Conservation (phyloP, 2,329 filamentous ascomycete genomes). For the Aureobasidium vineae region DNA sequence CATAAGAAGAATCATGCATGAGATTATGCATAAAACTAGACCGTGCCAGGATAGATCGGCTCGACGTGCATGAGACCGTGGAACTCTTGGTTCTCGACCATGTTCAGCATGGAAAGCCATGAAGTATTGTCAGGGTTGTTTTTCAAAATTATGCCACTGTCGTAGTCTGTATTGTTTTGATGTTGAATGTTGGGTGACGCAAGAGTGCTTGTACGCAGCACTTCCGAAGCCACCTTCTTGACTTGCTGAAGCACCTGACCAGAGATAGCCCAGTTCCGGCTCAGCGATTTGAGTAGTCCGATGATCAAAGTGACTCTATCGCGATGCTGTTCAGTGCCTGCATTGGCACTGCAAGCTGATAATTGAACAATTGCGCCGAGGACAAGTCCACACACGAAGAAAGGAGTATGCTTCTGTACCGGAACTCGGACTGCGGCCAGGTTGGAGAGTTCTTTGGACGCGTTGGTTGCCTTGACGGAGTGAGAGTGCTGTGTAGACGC, state of each 20-base stretch:
- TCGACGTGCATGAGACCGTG: constrained; percentile 15
- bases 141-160: not conserved
- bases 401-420: constrained; percentile 69
- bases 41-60: constrained; percentile 7
- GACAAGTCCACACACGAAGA: constrained; percentile 78
- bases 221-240: constrained; percentile 60
- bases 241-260: constrained; percentile 69
- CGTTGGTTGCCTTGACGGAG: constrained; percentile 75
- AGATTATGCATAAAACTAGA: constrained; percentile 4
- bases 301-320: constrained; percentile 68
- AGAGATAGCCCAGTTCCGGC: constrained; percentile 70
- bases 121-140: not conserved
- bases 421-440: constrained; percentile 71
- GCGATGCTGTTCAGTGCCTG: constrained; percentile 66
- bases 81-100: constrained; percentile 18
- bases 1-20: constrained; percentile 7
- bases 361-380: constrained; percentile 78
- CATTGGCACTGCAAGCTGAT: constrained; percentile 66
- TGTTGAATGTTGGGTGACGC: not conserved
- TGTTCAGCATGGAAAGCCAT: constrained; percentile 14
- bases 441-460: constrained; percentile 73
- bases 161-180: not conserved
- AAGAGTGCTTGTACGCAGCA: constrained; percentile 5
- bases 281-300: constrained; percentile 67
- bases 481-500: constrained; percentile 58